Evolutionary conservation across 202 grass and related monocot genomes (phyloP).

Genomic region (Cymbopogon flexuosus): DNA sequence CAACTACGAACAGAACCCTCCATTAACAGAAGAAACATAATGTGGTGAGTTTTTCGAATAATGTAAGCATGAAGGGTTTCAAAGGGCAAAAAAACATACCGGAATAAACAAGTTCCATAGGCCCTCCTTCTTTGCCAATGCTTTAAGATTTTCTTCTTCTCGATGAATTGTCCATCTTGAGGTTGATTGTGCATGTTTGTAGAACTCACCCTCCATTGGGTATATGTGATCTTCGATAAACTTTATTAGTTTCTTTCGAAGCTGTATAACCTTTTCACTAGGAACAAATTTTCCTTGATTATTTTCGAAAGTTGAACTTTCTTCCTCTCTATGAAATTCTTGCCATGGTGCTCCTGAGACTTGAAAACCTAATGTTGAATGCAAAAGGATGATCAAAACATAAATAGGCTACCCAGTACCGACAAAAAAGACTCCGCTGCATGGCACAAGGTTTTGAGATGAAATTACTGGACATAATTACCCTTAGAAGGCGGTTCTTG

Average conservation of each 20-base stretch:
- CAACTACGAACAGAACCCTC: constrained; percentile 4
- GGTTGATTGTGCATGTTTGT: constrained; percentile 70
- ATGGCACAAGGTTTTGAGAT: neutral
- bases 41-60: neutral
- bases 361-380: constrained; percentile 39
- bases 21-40: neutral
- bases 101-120: constrained; percentile 97
- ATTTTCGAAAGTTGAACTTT: constrained; percentile 22
- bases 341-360: constrained; percentile 27
- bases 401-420: neutral
- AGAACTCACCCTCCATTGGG: constrained; percentile 71
- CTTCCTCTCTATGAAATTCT: constrained; percentile 24
- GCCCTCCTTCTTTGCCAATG: constrained; percentile 69
- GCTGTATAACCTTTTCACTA: constrained; percentile 65
- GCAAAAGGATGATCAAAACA: neutral
- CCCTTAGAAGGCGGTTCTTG: constrained; percentile 42
- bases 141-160: constrained; percentile 77
- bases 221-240: constrained; percentile 89
- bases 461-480: constrained; percentile 34
- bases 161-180: constrained; percentile 85
- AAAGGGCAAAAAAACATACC: constrained; percentile 38
- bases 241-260: constrained; percentile 63
- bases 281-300: constrained; percentile 64
- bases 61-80: neutral
- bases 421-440: neutral